Evolutionary conservation across 2,329 filamentous ascomycete species (phyloP).

Genomic region (Leptographium radiaticola): DNA sequence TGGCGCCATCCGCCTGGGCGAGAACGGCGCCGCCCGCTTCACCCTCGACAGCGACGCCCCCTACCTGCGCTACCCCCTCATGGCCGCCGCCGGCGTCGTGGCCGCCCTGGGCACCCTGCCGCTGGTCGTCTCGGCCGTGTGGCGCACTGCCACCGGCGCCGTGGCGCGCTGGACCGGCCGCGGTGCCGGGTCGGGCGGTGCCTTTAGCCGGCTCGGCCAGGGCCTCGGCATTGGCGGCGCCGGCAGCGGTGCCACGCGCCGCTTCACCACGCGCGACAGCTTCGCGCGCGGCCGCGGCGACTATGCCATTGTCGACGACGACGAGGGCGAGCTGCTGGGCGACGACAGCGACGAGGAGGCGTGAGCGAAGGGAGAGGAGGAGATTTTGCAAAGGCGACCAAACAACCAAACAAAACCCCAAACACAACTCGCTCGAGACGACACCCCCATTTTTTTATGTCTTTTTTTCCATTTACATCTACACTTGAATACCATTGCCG

Average conservation of each 20-base stretch:
- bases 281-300: slow-evolving; percentile 82
- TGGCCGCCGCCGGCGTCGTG: slow-evolving; percentile 51
- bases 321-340: slow-evolving; percentile 86
- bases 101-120: slow-evolving; percentile 52
- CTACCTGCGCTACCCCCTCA: slow-evolving; percentile 73
- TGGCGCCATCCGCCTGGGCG: slow-evolving; percentile 81
- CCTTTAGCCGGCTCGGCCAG: too few relatives aligned
- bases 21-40: slow-evolving; percentile 29
- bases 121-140: slow-evolving; percentile 57
- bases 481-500: too few relatives aligned
- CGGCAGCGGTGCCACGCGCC: slow-evolving; percentile 43
- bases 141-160: slow-evolving; percentile 46
- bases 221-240: slow-evolving; percentile 17
- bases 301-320: slow-evolving; percentile 78
- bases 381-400: background rate
- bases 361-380: slow-evolving; percentile 14
- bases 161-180: slow-evolving; percentile 28
- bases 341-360: slow-evolving; percentile 90
- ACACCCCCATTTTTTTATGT: too few relatives aligned
- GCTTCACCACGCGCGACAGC: slow-evolving; percentile 78
- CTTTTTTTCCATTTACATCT: too few relatives aligned
- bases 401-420: background rate
- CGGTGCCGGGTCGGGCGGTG: background rate
- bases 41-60: slow-evolving; percentile 52
- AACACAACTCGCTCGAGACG: background rate